These are phyloP conservation scores for Hirsutella thompsonii DNA, from an alignment of 2,329 filamentous ascomycete genomes.

Conservation along the genomic window DNA sequence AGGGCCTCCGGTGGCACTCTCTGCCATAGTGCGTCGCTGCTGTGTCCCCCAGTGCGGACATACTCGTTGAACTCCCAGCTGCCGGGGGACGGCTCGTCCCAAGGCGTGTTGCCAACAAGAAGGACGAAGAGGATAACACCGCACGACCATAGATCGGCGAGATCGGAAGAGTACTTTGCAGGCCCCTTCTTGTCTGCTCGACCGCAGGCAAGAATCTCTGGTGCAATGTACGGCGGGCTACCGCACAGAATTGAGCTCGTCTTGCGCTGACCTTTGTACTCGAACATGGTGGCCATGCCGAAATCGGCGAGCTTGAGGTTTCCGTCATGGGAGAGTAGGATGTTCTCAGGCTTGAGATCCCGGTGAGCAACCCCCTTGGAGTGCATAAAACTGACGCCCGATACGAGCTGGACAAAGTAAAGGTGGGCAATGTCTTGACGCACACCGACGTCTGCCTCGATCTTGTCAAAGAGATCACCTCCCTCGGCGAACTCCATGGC, in stretches of 20 bases:
- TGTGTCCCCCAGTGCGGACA: slow-evolving; percentile 63
- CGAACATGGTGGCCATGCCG: slow-evolving; percentile 86
- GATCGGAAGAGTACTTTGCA: slow-evolving; percentile 58
- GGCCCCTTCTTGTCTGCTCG: slow-evolving; percentile 31
- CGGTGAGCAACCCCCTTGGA: slow-evolving; percentile 90
- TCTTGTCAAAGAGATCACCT: slow-evolving; percentile 97
- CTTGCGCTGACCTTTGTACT: slow-evolving; percentile 75
- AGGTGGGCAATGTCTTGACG: slow-evolving; percentile 88
- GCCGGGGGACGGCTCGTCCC: slow-evolving; percentile 78
- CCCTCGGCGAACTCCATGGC: slow-evolving; percentile 96
- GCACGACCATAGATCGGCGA: slow-evolving; percentile 93
- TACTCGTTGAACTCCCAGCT: slow-evolving; percentile 94
- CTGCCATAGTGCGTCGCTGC: slow-evolving; percentile 75
- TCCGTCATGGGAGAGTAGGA: slow-evolving; percentile 72
- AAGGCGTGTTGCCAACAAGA: slow-evolving; percentile 90
- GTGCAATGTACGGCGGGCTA: slow-evolving; percentile 92
- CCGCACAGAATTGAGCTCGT: slow-evolving; percentile 82
- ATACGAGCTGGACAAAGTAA: slow-evolving; percentile 86
- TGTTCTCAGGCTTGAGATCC: slow-evolving; percentile 89
- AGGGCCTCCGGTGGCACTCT: slow-evolving; percentile 61
- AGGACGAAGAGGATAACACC: slow-evolving; percentile 96
- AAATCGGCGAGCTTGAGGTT: slow-evolving; percentile 94
- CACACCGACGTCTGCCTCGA: slow-evolving; percentile 94
- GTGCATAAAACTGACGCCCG: slow-evolving; percentile 89
- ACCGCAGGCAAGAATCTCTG: slow-evolving; percentile 61